These are phyloP conservation scores for Trichoderma simmonsii DNA, from an alignment of 2,329 filamentous ascomycete species.

Conservation along the genomic window DNA sequence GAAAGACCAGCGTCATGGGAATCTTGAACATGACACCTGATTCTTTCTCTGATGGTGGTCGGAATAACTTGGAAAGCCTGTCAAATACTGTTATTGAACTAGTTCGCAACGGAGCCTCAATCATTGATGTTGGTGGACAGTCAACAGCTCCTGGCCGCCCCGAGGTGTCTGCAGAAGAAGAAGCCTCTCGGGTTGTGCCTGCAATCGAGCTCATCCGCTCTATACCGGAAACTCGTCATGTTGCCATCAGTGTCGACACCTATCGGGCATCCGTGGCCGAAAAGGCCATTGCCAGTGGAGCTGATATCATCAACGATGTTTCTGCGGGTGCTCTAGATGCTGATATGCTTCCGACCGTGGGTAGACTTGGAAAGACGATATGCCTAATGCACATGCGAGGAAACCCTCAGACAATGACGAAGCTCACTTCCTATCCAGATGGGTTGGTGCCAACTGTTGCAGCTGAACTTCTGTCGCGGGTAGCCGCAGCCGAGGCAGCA, in stretches of 20 bases:
- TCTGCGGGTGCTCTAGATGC: constrained; percentile 77
- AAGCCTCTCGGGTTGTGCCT: constrained; percentile 74
- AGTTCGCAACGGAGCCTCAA: constrained; percentile 68
- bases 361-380: constrained; percentile 72
- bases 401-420: constrained; percentile 76
- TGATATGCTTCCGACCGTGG: constrained; percentile 78
- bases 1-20: constrained; percentile 80
- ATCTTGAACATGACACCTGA: constrained; percentile 94
- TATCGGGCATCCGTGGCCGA: constrained; percentile 83
- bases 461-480: constrained; percentile 64
- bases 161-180: constrained; percentile 68
- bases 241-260: constrained; percentile 88
- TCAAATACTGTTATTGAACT: constrained; percentile 57
- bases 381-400: constrained; percentile 93
- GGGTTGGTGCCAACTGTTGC: constrained; percentile 65
- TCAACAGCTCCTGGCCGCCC: constrained; percentile 77
- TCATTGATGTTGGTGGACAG: constrained; percentile 91
- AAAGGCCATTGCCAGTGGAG: constrained; percentile 71
- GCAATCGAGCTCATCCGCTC: constrained; percentile 71
- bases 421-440: constrained; percentile 63
- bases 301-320: constrained; percentile 93
- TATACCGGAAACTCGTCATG: constrained; percentile 56
- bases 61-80: constrained; percentile 55
- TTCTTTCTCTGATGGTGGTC: constrained; percentile 90
- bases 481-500: constrained; percentile 71